Evolutionary conservation across 78 protist species (phyloP).

Genomic region (Dictyostelium firmibasis): DNA sequence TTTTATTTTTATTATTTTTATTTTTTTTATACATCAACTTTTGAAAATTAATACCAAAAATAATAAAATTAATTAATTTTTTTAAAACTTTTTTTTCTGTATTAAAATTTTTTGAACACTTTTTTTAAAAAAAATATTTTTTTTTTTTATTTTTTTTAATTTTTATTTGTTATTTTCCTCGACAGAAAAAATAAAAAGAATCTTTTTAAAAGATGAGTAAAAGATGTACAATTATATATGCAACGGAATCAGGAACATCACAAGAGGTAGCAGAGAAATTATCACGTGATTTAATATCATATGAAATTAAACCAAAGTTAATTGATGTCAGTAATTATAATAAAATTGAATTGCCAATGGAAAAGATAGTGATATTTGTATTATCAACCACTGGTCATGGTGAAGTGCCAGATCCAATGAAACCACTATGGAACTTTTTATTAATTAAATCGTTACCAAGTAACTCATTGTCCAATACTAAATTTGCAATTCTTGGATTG

Average conservation of each 20-base stretch:
- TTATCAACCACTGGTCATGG: slow-evolving; percentile 84
- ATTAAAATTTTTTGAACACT: no score
- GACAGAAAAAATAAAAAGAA: neutral
- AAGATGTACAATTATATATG: slow-evolving; percentile 59
- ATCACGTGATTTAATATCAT: slow-evolving; percentile 33
- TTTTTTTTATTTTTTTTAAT: neutral
- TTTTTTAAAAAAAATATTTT: no score
- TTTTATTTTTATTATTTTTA: no score
- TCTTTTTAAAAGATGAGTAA: neutral
- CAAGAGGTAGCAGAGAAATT: slow-evolving; percentile 80
- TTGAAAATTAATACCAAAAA: no score
- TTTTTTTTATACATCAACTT: no score
- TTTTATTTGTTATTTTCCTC: neutral
- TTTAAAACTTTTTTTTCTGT: neutral
- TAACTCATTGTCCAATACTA: slow-evolving; percentile 30
- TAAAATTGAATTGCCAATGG: slow-evolving; percentile 50
- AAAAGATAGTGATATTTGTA: slow-evolving; percentile 57
- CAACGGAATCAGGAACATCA: slow-evolving; percentile 80
- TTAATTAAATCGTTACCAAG: slow-evolving; percentile 36
- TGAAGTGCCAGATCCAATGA: slow-evolving; percentile 85
- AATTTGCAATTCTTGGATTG: slow-evolving; percentile 74
- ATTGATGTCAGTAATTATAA: slow-evolving; percentile 56
- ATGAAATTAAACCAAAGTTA: slow-evolving; percentile 2
- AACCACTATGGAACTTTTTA: slow-evolving; percentile 69
- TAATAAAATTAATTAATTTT: neutral